phyloP scores from a whole-genome alignment of 192 early-diverging fungal species.

The Phlyctochytrium arcticum region DNA sequence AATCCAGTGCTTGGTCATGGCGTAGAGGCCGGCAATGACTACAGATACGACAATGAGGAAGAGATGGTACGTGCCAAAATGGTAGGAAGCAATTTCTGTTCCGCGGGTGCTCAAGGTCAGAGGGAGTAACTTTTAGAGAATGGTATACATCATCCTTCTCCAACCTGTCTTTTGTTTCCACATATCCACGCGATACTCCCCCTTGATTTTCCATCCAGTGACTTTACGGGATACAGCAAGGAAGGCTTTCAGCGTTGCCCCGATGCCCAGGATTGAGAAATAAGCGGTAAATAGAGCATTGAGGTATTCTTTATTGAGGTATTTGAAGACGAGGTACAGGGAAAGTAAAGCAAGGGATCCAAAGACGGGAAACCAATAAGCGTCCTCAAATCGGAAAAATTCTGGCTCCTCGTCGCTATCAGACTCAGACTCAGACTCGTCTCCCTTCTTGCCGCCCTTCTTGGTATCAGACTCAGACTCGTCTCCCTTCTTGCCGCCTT shows the following conservation, averaged over 20 bases:
- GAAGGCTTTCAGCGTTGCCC: conserved; percentile 62
- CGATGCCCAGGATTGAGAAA: conserved; percentile 75
- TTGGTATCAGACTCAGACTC: conserved; percentile 46
- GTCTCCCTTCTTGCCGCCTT: conserved; percentile 60
- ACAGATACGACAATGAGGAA: conserved; percentile 51
- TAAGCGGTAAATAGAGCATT: conserved; percentile 80
- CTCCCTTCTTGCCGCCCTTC: conserved; percentile 57
- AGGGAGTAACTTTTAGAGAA: neutral
- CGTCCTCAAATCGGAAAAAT: conserved; percentile 79
- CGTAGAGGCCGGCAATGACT: conserved; percentile 68
- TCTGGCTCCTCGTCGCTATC: conserved; percentile 56
- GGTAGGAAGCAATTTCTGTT: conserved; percentile 38
- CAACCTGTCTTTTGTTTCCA: conserved; percentile 64
- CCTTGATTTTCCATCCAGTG: conserved; percentile 56
- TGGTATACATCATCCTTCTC: conserved; percentile 1
- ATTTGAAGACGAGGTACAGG: conserved; percentile 85
- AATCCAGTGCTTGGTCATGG: conserved; percentile 88
- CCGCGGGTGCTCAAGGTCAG: neutral
- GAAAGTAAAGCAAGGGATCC: conserved; percentile 78
- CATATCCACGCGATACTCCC: conserved; percentile 68
- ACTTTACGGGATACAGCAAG: conserved; percentile 49
- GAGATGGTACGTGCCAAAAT: conserved; percentile 61
- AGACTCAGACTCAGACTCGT: conserved; percentile 47
- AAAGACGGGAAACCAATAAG: conserved; percentile 89
- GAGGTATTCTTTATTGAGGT: conserved; percentile 78